A percentile compares a stretch with the other conserved stretches of the same genome.
phyloP scores from a whole-genome alignment of 768 basidiomycete genomes.

The Leccinum variicolor region DNA sequence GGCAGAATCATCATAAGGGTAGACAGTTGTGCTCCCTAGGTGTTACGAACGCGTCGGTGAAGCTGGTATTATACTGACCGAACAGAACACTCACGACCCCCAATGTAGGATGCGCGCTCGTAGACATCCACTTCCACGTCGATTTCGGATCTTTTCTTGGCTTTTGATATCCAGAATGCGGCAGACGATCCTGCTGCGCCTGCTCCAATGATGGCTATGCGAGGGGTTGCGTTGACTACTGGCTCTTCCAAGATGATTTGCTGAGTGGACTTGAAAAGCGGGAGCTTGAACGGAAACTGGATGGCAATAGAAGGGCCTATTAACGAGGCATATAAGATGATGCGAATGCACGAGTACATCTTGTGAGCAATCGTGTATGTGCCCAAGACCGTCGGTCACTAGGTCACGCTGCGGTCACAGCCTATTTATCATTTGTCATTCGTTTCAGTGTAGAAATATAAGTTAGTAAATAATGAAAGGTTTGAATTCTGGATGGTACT shows the following conservation, averaged over 20 bases:
- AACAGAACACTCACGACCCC: slow-evolving; percentile 66
- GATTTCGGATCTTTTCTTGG: slow-evolving; percentile 64
- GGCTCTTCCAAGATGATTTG: slow-evolving; percentile 19
- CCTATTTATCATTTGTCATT: background rate
- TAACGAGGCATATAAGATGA: slow-evolving; percentile 21
- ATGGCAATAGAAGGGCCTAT: slow-evolving; percentile 28
- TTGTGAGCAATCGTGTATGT: background rate
- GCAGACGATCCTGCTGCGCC: slow-evolving; percentile 86
- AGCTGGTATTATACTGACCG: background rate
- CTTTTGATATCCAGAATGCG: slow-evolving; percentile 80
- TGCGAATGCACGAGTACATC: slow-evolving; percentile 17
- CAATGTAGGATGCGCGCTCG: slow-evolving; percentile 72
- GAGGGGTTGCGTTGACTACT: slow-evolving; percentile 33
- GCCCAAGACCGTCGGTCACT: background rate
- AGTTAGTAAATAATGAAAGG: background rate
- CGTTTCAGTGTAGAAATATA: background rate
- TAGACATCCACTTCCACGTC: slow-evolving; percentile 82
- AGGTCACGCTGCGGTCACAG: background rate
- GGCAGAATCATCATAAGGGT: slow-evolving; percentile 60
- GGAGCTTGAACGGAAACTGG: slow-evolving; percentile 53
- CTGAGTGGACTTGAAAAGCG: slow-evolving; percentile 46
- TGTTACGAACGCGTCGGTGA: slow-evolving; percentile 2
- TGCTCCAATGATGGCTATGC: slow-evolving; percentile 86
- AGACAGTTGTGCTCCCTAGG: slow-evolving; percentile 72
- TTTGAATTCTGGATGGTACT: background rate